Evolutionary conservation across 306 rosid species (phyloP).

Genomic region (Begonia fuchsioides): DNA sequence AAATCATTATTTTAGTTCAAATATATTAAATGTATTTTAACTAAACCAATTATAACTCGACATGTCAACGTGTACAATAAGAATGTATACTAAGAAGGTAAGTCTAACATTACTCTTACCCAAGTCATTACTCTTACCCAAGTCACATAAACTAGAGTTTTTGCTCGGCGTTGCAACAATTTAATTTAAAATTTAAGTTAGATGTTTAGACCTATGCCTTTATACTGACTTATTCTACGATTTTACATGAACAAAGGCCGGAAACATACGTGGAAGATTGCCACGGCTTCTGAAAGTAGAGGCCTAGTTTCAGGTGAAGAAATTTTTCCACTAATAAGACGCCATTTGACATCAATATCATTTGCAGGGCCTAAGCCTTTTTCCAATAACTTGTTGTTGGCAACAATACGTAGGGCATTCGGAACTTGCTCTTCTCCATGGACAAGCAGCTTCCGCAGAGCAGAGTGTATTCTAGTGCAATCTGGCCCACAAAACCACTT

Average conservation of each 20-base stretch:
- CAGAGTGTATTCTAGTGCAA: slow-evolving; percentile 65
- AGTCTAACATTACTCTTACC: too few relatives aligned
- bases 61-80: too few relatives aligned
- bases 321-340: slow-evolving; percentile 76
- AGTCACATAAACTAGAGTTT: too few relatives aligned
- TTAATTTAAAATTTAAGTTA: too few relatives aligned
- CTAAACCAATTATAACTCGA: too few relatives aligned
- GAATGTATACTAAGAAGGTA: too few relatives aligned
- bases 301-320: slow-evolving; percentile 77
- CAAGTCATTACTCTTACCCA: too few relatives aligned
- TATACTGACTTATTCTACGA: too few relatives aligned
- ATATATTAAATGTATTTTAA: too few relatives aligned
- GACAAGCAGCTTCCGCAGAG: slow-evolving; percentile 51
- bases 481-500: slow-evolving; percentile 86
- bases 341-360: slow-evolving; percentile 76
- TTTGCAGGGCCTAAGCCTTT: slow-evolving; percentile 32
- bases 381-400: slow-evolving; percentile 57
- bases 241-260: background rate
- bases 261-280: slow-evolving; percentile 72
- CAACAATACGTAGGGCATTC: slow-evolving; percentile 46
- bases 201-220: too few relatives aligned
- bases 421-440: slow-evolving; percentile 68
- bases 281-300: slow-evolving; percentile 64
- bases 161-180: too few relatives aligned
- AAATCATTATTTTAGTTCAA: too few relatives aligned